Percentiles rank a stretch among this genome's conserved stretches.
Conservation (phyloP, 768 basidiomycete species). For the Tulasnella sp. region DNA sequence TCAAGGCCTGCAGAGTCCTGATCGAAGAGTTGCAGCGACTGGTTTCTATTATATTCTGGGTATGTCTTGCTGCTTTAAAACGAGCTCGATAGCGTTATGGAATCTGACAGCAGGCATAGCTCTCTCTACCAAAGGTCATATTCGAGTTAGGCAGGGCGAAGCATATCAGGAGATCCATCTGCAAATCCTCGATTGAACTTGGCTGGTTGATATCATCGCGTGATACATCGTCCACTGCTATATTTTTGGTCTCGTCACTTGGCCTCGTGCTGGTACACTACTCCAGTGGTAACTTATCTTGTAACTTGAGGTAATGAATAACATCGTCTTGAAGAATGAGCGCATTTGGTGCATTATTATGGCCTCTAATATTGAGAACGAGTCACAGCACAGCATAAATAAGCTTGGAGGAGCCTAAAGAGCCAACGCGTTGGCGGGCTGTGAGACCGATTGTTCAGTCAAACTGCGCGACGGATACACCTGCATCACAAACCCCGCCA, state of each 20-base stretch:
- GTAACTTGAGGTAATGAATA: no score
- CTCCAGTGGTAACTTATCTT: no score
- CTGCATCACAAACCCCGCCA: no score
- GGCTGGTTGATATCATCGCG: neutral
- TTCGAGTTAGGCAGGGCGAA: conserved; percentile 47
- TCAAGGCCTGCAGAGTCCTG: conserved; percentile 54
- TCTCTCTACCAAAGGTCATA: conserved; percentile 61
- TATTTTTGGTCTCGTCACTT: neutral
- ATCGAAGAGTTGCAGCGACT: conserved; percentile 64
- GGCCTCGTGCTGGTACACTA: neutral
- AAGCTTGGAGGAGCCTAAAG: no score
- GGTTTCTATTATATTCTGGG: conserved; percentile 82
- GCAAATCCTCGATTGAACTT: neutral
- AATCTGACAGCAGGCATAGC: conserved; percentile 33
- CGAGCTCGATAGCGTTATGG: neutral
- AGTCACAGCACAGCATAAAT: no score
- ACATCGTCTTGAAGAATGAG: no score
- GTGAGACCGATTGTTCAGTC: no score
- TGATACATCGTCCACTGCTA: neutral
- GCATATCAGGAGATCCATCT: conserved; percentile 47
- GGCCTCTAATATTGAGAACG: no score
- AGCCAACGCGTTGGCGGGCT: no score
- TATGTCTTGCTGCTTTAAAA: conserved; percentile 25
- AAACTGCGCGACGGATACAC: no score
- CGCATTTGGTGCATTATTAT: no score